Base-by-base conservation (phyloP, 495 filamentous ascomycete genomes). In the Haplographium delicatum region DNA sequence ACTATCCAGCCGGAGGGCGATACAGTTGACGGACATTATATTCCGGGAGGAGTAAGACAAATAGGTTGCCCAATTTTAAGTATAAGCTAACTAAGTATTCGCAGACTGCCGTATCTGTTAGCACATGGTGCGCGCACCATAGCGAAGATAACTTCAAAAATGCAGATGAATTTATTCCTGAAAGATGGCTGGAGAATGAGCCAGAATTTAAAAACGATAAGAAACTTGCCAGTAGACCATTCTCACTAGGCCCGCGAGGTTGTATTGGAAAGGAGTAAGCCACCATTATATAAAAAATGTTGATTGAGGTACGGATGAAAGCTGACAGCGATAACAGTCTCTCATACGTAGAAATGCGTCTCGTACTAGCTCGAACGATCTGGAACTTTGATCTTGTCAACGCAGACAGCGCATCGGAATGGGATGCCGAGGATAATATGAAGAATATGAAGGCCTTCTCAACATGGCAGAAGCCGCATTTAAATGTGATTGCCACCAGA, bases 211-310 rank as follows among this genome's bases (percentile, higher is more conserved):
- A 5, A 6, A 16, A 45, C 20, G 78, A 81, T 47, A 58, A 65
- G 8, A 56, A 62, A n/a, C 64, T 66, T 10, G 69, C 68, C 6
- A 57, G 74, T 19, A 71, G 78, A 51, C 78, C 81, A 1, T 86
- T 85, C 47, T 68, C 70, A 23, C 22, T 74, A 23, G 82, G 83
- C 0, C 70, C 75, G 1, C 61, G 83, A 16, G 78, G 82, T 54
- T 85, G 82, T 48, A 65, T 84, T 27, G 82, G 81, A 55, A 75
- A 74, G 46, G 28, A 44, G 22, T 44, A 26, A n/a, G n/a, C n/a
- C n/a, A n/a, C n/a, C n/a, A n/a, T n/a, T n/a, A n/a, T n/a, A n/a
- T n/a, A n/a, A n/a, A n/a, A n/a, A n/a, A n/a, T n/a, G n/a, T n/a
- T n/a, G n/a, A n/a, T n/a, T n/a, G n/a, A n/a, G n/a, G n/a, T n/a